These are phyloP conservation scores for Diaporthe destruens DNA, from an alignment of 2,329 filamentous ascomycete species.

Conservation along the genomic window DNA sequence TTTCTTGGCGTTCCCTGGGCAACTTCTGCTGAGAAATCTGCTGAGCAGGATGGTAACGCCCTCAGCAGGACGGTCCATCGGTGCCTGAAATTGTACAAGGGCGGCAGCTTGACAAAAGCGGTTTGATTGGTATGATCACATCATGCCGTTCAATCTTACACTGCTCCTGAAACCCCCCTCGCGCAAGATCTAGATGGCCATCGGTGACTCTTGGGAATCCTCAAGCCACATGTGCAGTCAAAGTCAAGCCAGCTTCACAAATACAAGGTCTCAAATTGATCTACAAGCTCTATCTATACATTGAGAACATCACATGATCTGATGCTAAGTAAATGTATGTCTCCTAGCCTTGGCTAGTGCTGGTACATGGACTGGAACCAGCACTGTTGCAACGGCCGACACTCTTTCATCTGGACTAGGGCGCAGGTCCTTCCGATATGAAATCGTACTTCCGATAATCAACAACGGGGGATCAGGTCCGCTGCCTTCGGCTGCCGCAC, in stretches of 20 bases:
- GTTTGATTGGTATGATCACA: no score
- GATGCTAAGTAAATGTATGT: neutral
- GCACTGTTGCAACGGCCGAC: constrained; percentile 13
- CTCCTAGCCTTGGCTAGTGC: neutral
- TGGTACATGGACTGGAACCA: constrained; percentile 1
- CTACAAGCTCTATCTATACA: neutral
- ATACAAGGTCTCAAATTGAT: neutral
- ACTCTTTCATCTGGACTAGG: constrained; percentile 19
- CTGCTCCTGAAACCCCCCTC: no score
- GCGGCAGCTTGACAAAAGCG: no score
- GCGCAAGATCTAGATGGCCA: no score
- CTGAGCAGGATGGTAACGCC: no score
- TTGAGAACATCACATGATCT: neutral
- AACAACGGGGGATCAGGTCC: constrained; percentile 16
- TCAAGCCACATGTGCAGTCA: no score
- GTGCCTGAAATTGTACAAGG: no score
- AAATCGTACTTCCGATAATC: constrained; percentile 9
- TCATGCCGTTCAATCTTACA: no score
- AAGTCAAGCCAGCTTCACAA: neutral
- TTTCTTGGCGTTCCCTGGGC: neutral
- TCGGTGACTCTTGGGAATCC: neutral
- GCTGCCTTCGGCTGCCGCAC: constrained; percentile 1
- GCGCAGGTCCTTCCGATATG: constrained; percentile 12
- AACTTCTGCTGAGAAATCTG: neutral
- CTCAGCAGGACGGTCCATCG: no score